Conservation (phyloP, 352 stramenopile species). For the Phytopythium aichiense region DNA sequence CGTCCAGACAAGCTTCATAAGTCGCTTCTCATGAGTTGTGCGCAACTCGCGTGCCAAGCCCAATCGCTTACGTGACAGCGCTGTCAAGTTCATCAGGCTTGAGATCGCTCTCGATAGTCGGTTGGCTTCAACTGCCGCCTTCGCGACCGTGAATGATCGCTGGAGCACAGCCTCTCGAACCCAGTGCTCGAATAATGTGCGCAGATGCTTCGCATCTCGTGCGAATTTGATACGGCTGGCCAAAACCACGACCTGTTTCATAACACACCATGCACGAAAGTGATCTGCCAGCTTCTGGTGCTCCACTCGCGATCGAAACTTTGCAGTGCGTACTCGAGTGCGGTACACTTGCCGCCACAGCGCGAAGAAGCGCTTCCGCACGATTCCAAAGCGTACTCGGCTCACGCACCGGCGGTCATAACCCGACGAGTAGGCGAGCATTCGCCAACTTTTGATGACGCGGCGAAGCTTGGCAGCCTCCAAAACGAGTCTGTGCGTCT, state of each 20-base stretch:
- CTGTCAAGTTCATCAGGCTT: not conserved
- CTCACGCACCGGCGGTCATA: conserved; percentile 9
- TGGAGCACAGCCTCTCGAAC: conserved; percentile 8
- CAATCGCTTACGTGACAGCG: not conserved
- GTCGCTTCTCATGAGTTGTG: conserved; percentile 9
- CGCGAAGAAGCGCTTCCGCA: conserved; percentile 19
- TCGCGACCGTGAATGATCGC: conserved; percentile 3
- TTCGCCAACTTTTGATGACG: conserved; percentile 16
- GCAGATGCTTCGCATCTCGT: conserved; percentile 3
- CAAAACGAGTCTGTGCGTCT: conserved; percentile 5
- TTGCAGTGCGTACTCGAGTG: conserved; percentile 6
- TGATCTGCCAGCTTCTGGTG: conserved; percentile 15
- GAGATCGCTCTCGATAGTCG: conserved; percentile 6
- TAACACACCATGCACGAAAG: conserved; percentile 19
- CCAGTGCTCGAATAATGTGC: conserved; percentile 13
- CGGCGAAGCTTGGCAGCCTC: conserved; percentile 8
- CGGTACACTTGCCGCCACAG: conserved; percentile 24
- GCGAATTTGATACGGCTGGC: conserved; percentile 6
- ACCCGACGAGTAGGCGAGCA: conserved; percentile 8
- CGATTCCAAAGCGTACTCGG: conserved; percentile 19
- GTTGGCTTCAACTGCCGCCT: conserved; percentile 3
- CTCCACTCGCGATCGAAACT: conserved; percentile 9
- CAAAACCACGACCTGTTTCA: conserved; percentile 15
- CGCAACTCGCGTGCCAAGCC: not conserved
- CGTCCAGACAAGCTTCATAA: conserved; percentile 14